Evolutionary conservation across 129 eudicot species (phyloP).

Genomic region (Oenanthe sinensis): DNA sequence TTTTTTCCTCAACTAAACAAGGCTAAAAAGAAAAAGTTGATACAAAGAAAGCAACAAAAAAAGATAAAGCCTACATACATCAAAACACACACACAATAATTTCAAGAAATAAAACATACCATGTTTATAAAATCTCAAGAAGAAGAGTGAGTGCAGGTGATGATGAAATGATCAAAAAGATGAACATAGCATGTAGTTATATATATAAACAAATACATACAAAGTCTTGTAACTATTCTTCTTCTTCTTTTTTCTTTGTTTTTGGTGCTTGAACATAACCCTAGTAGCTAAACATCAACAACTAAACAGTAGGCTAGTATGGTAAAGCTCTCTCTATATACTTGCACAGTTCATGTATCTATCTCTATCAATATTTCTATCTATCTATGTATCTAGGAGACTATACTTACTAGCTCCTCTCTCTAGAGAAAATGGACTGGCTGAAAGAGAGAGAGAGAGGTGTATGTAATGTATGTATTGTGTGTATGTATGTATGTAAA

Average conservation of each 20-base stretch:
- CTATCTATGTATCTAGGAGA: background rate
- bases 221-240: background rate
- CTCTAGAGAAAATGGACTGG: constrained; percentile 1
- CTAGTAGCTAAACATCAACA: background rate
- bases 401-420: background rate
- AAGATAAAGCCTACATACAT: background rate
- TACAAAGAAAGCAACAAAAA: constrained; percentile 20
- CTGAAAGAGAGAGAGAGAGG: background rate
- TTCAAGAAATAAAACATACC: constrained; percentile 20
- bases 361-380: background rate
- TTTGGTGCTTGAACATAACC: constrained; percentile 4
- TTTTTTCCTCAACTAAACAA: constrained; percentile 8
- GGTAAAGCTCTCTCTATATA: background rate
- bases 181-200: background rate
- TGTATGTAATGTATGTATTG: background rate
- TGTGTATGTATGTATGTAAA: background rate
- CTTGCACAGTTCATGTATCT: background rate
- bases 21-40: constrained; percentile 13
- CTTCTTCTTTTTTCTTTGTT: constrained; percentile 1
- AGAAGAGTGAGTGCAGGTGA: background rate
- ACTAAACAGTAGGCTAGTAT: background rate
- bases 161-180: background rate
- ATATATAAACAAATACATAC: background rate
- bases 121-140: constrained; percentile 10
- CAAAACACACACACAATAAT: background rate